Base-by-base conservation (phyloP, 176 grass and related monocot species). In the Raddia distichophylla region DNA sequence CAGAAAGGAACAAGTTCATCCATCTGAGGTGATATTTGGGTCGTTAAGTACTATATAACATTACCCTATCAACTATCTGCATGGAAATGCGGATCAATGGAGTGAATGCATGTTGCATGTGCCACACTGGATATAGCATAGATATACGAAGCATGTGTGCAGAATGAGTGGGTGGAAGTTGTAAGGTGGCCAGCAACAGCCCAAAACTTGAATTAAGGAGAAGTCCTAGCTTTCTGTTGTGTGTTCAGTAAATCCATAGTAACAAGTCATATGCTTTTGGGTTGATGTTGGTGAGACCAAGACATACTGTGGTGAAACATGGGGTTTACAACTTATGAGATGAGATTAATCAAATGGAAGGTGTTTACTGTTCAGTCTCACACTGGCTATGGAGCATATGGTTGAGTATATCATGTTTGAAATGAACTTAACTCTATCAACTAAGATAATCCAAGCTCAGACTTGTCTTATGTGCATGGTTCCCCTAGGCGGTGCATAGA, bases 401-500 rank as follows among this genome's bases (percentile, higher is more conserved):
- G 6, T 48, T 76, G 72, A 48, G 15, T 48, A 84, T 47, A 84
- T 47, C 40, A 79, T 54, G 20, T 19, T 58, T 74, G 57, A 40
- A 43, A 5, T 3, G 66, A 78, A 78, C 45, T 37, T 63, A 32
- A 49, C 57, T 63, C 33, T 15, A 62, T 16, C 47, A 53, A 83
- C 22, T 54, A 67, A 62, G 60, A 75, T n/a, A 83, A 75, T 50
- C 8, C 69, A 82, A 63, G 43, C 5, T 73, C 60, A 57, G 49
- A 67, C 15, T 19, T 75, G 18, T 34, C 15, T 8, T 18, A 65
- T 16, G 11, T 5, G 52, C 10, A 13, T 27, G 27, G 27, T 27
- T 27, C 27, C 27, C 27, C 27, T 27, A 27, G 27, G 27, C 27
- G 27, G 27, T 27, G 27, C 27, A 27, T 27, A 27, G 27, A 27